Evolutionary conservation across 2,329 filamentous ascomycete genomes (phyloP).

Genomic region (Diaporthe capsici): DNA sequence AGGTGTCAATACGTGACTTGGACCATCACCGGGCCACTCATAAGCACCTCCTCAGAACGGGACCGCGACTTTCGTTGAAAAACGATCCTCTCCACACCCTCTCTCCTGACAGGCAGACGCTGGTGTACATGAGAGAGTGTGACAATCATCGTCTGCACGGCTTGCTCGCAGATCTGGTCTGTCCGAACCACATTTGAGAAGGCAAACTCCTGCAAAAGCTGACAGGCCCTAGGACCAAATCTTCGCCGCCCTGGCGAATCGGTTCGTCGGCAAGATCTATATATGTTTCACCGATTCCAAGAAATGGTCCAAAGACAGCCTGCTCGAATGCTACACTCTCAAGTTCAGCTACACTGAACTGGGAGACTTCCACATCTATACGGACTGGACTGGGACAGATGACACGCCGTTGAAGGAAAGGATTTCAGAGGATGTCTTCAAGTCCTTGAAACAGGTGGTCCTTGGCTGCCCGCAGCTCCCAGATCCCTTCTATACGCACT

Average conservation of each 20-base stretch:
- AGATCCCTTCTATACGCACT: constrained; percentile 21
- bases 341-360: constrained; percentile 30
- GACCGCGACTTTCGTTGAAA: neutral
- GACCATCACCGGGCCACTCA: neutral
- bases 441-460: constrained; percentile 18
- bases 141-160: constrained; percentile 10
- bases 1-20: neutral
- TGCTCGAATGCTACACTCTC: constrained; percentile 37
- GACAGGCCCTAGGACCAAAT: neutral
- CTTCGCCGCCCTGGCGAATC: constrained; percentile 17
- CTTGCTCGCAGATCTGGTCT: constrained; percentile 29
- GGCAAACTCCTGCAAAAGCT: neutral
- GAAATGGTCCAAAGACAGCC: neutral
- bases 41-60: constrained; percentile 16
- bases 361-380: constrained; percentile 14
- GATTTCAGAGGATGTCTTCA: neutral
- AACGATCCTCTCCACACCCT: neutral
- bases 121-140: constrained; percentile 17
- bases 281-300: constrained; percentile 35
- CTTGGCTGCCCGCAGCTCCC: constrained; percentile 20
- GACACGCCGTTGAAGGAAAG: neutral
- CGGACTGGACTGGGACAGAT: constrained; percentile 6
- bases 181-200: neutral
- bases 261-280: constrained; percentile 25
- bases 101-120: neutral